phyloP scores from a whole-genome alignment of 768 basidiomycete genomes.

The Leccinum aurantiacum region DNA sequence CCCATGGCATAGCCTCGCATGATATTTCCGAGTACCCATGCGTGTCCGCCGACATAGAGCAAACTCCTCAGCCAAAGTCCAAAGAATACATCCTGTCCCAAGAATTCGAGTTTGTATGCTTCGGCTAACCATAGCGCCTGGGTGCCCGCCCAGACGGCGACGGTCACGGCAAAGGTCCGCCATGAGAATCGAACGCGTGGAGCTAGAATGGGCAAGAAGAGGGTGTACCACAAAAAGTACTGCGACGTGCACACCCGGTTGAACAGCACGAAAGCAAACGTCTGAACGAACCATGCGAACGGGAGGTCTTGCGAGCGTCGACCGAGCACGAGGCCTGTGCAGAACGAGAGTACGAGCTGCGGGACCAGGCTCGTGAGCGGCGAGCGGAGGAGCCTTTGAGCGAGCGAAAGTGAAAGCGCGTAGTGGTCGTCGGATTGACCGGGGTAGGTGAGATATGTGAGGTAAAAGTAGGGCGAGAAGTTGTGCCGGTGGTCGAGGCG shows the following conservation, averaged over 20 bases:
- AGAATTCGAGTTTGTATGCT: constrained; percentile 89
- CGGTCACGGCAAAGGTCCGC: constrained; percentile 25
- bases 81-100: constrained; percentile 71
- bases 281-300: constrained; percentile 92
- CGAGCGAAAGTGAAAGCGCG: constrained; percentile 26
- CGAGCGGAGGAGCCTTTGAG: constrained; percentile 55
- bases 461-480: constrained; percentile 97
- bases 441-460: constrained; percentile 86
- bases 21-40: constrained; percentile 73
- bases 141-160: constrained; percentile 66
- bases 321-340: constrained; percentile 73
- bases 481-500: constrained; percentile 97
- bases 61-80: constrained; percentile 79
- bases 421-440: constrained; percentile 15
- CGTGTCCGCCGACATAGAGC: constrained; percentile 71
- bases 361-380: constrained; percentile 82
- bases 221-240: constrained; percentile 98
- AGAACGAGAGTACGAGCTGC: constrained; percentile 71
- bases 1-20: constrained; percentile 45
- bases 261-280: constrained; percentile 87
- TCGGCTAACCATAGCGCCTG: constrained; percentile 91
- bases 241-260: constrained; percentile 98
- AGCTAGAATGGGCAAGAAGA: constrained; percentile 81
- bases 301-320: constrained; percentile 56
- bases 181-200: constrained; percentile 60